phyloP scores from a whole-genome alignment of 1,139 yeast species.

The Candida frijolesensis region DNA sequence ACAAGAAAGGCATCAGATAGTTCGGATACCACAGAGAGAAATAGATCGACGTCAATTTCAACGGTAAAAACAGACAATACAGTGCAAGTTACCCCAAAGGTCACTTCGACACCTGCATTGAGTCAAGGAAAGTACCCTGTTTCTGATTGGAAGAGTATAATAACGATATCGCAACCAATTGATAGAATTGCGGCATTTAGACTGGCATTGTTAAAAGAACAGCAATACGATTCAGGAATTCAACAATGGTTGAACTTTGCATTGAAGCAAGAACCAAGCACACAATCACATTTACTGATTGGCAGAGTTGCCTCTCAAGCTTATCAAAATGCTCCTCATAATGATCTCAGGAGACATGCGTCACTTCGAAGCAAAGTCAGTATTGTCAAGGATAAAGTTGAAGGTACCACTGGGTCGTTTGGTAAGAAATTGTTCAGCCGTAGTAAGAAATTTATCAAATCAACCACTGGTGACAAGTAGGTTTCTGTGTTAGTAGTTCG shows the following conservation, averaged over 20 bases:
- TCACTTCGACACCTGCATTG: constrained; percentile 6
- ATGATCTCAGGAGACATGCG: constrained; percentile 44
- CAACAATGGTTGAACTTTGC: constrained; percentile 49
- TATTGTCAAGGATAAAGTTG: constrained; percentile 48
- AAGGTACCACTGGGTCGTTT: constrained; percentile 43
- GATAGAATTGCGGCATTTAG: constrained; percentile 44
- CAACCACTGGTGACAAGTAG: constrained; percentile 17
- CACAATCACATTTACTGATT: constrained; percentile 41
- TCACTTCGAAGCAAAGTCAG: constrained; percentile 46
- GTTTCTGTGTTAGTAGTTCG: background rate
- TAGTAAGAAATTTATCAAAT: constrained; percentile 41
- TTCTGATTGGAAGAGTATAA: constrained; percentile 48
- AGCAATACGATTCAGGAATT: constrained; percentile 46
- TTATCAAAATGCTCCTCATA: constrained; percentile 50
- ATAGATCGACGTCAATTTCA: constrained; percentile 6
- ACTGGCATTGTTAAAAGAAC: constrained; percentile 45
- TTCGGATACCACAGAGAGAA: constrained; percentile 5
- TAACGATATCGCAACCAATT: constrained; percentile 44
- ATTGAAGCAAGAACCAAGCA: constrained; percentile 30
- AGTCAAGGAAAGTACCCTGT: constrained; percentile 29
- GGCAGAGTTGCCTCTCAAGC: constrained; percentile 50
- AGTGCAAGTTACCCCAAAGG: background rate
- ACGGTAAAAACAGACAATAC: constrained; percentile 1
- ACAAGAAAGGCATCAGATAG: constrained; percentile 10
- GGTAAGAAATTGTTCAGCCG: constrained; percentile 46